Conservation (phyloP, 2,329 filamentous ascomycete species). For the Aspergillus aculeatinus region DNA sequence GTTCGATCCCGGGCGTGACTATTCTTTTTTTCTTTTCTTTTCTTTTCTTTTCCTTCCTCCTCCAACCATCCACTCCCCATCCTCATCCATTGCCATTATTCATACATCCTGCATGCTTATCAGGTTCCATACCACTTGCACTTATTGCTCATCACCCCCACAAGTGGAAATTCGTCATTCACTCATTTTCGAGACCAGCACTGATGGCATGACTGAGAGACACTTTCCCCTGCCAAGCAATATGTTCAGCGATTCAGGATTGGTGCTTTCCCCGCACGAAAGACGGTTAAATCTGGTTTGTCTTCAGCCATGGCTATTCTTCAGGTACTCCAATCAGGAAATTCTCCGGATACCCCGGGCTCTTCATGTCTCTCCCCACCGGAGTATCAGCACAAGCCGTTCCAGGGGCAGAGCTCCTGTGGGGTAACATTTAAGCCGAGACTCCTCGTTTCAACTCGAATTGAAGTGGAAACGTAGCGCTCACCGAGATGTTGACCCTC, state of each 20-base stretch:
- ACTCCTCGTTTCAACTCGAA: background rate
- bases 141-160: background rate
- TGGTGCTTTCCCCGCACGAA: background rate
- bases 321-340: background rate
- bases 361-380: background rate
- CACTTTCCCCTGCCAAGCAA: background rate
- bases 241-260: background rate
- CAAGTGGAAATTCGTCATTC: too few relatives aligned
- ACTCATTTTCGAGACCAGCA: background rate
- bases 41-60: too few relatives aligned
- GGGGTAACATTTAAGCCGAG: background rate
- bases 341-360: background rate
- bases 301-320: background rate
- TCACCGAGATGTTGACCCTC: background rate
- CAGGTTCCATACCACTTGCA: too few relatives aligned
- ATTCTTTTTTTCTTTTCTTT: slow-evolving; percentile 3
- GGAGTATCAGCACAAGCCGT: background rate
- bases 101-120: too few relatives aligned
- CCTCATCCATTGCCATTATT: too few relatives aligned
- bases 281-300: background rate
- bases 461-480: background rate
- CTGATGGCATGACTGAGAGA: background rate
- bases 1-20: slow-evolving; percentile 15
- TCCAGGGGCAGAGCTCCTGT: background rate
- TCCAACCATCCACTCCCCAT: too few relatives aligned